These are phyloP conservation scores for Saxispiralis lemnorum DNA, from an alignment of 495 filamentous ascomycete genomes.

Conservation along the genomic window DNA sequence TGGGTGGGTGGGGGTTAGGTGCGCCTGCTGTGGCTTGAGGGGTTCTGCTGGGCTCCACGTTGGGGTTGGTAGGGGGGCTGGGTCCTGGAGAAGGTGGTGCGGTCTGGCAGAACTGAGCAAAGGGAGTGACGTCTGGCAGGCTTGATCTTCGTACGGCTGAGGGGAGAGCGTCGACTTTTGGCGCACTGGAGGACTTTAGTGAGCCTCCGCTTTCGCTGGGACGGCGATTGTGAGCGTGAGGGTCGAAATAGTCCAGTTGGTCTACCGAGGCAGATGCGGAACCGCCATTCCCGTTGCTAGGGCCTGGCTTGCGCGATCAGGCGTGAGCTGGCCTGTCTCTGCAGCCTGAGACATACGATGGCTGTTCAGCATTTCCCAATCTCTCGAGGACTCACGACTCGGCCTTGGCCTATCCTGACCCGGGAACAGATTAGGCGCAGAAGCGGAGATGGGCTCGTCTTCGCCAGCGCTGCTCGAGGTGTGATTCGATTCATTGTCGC, in stretches of 20 bases:
- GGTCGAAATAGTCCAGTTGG: slow-evolving; percentile 19
- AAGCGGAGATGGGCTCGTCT: slow-evolving; percentile 7
- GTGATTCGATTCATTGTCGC: slow-evolving; percentile 1
- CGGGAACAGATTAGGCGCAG: slow-evolving; percentile 9
- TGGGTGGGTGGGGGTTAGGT: background rate
- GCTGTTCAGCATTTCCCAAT: slow-evolving; percentile 26
- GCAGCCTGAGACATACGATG: slow-evolving; percentile 29
- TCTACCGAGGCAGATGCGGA: slow-evolving; percentile 8
- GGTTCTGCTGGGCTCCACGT: background rate
- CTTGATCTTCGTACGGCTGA: slow-evolving; percentile 7
- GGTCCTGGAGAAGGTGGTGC: slow-evolving; percentile 2
- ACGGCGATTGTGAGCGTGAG: slow-evolving; percentile 3
- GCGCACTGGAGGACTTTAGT: slow-evolving; percentile 3
- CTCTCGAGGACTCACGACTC: slow-evolving; percentile 4
- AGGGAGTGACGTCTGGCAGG: slow-evolving; percentile 15
- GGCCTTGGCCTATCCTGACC: background rate
- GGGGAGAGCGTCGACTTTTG: slow-evolving; percentile 10
- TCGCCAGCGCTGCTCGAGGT: slow-evolving; percentile 6
- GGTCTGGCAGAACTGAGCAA: slow-evolving; percentile 11
- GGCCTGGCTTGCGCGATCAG: slow-evolving; percentile 19
- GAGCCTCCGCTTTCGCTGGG: background rate
- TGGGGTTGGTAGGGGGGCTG: slow-evolving; percentile 1
- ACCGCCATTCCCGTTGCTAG: slow-evolving; percentile 14
- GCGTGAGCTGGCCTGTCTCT: slow-evolving; percentile 30
- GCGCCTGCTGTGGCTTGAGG: background rate